Base-by-base conservation (phyloP, 164 flowering plant species). In the Warburgia ugandensis region DNA sequence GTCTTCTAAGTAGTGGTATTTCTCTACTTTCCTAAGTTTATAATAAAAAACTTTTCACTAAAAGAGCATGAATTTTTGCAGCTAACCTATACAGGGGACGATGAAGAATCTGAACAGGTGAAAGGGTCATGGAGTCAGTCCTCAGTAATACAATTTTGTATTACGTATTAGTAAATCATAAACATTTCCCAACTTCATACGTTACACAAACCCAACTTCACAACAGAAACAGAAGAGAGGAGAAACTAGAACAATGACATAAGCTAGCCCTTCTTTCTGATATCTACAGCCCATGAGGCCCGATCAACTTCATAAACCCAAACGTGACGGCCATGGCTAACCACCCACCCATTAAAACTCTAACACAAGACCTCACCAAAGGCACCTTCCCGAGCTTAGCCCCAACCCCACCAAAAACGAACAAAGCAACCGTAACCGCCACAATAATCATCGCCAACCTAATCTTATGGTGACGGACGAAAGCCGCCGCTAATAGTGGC, bases 281-380 rank as follows among this genome's bases (percentile, higher is more conserved):
- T 19, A 9, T 16, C 20, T 38, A 52, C 36, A 28, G 36, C 11
- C 5, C 64, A 9, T 29, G 45, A 6, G 48, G 55, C 16, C 58
- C 60, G 23, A 67, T 39, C 29, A 62, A 38, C 50, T 52, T 62
- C 52, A 64, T 62, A 10, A 67, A 23, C 11, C 70, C 70, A 42
- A 56, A 66, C 11, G 70, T 66, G 3, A 61, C 14, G 13, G 37
- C 50, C 69, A 66, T 66, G 45, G 70, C 70, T 9, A 62, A 14
- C 70, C 66, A 67, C 6, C 60, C 70, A 7, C 70, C 66, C 12
- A 67, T 5, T 52, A 67, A 35, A 3, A 67, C 63, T 56, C 70
- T 61, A 8, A 48, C 39, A 22, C 32, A 52, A 11, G 66, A 66
- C 59, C 52, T 51, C 14, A 13, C 31, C 52, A 57, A 6, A 14